Base-by-base conservation (phyloP, 345 rosid species). In the Salix koriyanagi region DNA sequence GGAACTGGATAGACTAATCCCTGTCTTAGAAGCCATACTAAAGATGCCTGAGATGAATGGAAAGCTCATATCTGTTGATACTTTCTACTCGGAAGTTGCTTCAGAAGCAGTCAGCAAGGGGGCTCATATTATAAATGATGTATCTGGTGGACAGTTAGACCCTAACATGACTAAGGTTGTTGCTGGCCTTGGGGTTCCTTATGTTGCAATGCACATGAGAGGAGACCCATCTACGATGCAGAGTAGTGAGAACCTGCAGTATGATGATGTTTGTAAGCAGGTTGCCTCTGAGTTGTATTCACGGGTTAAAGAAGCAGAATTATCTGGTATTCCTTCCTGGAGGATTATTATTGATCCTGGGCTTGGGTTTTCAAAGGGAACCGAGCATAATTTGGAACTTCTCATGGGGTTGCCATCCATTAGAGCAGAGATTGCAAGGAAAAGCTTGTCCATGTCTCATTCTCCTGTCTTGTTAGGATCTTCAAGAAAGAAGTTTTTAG, bases 131-230 rank as follows among this genome's bases (percentile, higher is more conserved):
- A 39, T 96, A 39, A 96, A 92, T 65, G 99, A 96, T 88, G 92
- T 90, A 44, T 96, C 97, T 41, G 94, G 94, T 0, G 98, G 98
- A 72, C 81, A 65, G 30, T 75, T 96, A 78, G 99, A 96, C 56
- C 78, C 85, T 6, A 83, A 90, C 67, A 93, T 96, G 98, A 85
- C 79, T 60, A 87, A 80, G 71, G 90, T 86, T 76, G 88, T 96
- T 50, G 88, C 93, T 19, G 79, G 76, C 30, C 91, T 94, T 48
- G 83, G 83, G 48, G 95, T 89, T 81, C 97, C 97, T 70, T 93
- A 91, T 54, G 83, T 93, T 62, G 87, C 86, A 2, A 96, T 93
- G 98, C 98, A 96, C 89, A 95, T 93, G 99, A 91, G 98, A 82
- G 99, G 94, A 69, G 92, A 95, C 81, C 96, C 96, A 34, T 68